Base-by-base conservation (phyloP, 768 basidiomycete species). In the Kwoniella sp. region DNA sequence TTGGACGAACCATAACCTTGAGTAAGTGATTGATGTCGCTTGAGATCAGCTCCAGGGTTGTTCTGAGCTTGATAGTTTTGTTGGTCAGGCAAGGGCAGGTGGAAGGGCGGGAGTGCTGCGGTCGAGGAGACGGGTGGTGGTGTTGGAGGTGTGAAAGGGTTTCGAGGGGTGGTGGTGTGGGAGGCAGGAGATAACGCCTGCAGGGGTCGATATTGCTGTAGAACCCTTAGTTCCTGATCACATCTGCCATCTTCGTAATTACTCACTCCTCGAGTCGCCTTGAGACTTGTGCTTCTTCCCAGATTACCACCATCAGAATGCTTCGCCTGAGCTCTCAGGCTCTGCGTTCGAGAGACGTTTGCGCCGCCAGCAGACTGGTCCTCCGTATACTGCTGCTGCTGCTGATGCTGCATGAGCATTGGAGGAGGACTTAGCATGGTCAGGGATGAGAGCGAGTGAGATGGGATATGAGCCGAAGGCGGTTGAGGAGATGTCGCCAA, bases 1-100 rank as follows among this genome's bases (percentile, higher is more conserved):
- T 55, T 61, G 12, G 63, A 63, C 3, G 63, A 56, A 4, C 68
- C 69, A 49, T 71, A 72, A 2, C 70, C 72, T 22, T 72, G 60
- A 13, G 64, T 74, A 57, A 77, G 68, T 10, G 71, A 72, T 60
- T 77, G 71, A 60, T 78, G 69, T 27, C 73, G 64, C 55, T 74
- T 69, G 61, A 76, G 47, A 58, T 71, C 74, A 25, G 68, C 64
- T 1, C 72, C 70, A 6, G 25, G 51, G 10, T 27, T 29, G 8
- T 63, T 22, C 29, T 22, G 40, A n/a, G 25, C 40, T 19, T 51
- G 58, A 15, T 40, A 13, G 30, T 33, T 36, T n/a, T 63, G 61
- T 12, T 25, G 21, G 13, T 55, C 59, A 4, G 40, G 36, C 8
- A 51, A 24, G 3, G 68, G 68, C 19, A 76, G 53, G 36, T 65